Percentiles rank a stretch among this genome's conserved stretches.
These are phyloP conservation scores for Claviceps arundinis DNA, from an alignment of 2,329 filamentous ascomycete species.

Conservation along the genomic window DNA sequence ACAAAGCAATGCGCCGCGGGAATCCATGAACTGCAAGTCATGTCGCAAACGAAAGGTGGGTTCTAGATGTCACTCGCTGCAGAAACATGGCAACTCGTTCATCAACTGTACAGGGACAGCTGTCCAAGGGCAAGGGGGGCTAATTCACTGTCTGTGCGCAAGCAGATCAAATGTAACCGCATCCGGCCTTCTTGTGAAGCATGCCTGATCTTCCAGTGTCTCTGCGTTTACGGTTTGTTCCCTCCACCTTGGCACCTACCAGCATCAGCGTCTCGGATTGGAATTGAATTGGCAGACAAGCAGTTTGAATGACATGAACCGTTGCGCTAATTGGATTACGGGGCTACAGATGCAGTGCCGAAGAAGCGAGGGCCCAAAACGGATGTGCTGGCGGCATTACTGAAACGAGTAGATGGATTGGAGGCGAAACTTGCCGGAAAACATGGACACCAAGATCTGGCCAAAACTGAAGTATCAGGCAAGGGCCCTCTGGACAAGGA, in stretches of 20 bases:
- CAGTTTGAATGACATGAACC: too few species aligned
- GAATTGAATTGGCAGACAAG: too few species aligned
- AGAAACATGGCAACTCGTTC: too few species aligned
- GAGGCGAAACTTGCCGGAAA: slow-evolving; percentile 67
- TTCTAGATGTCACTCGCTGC: neutral
- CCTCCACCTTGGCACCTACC: neutral
- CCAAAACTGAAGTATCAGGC: slow-evolving; percentile 1
- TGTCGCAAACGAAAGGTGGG: slow-evolving; percentile 81
- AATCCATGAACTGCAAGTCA: slow-evolving; percentile 93
- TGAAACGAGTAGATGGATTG: slow-evolving; percentile 75
- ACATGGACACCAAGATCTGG: slow-evolving; percentile 25
- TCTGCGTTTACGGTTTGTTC: slow-evolving; percentile 72
- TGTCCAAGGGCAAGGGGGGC: neutral
- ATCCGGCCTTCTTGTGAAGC: slow-evolving; percentile 75
- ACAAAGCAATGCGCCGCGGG: slow-evolving; percentile 61
- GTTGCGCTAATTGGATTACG: neutral
- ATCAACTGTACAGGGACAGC: neutral
- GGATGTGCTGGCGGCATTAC: slow-evolving; percentile 69
- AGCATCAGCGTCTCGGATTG: too few species aligned
- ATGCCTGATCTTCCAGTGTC: slow-evolving; percentile 78
- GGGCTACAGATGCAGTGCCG: slow-evolving; percentile 58
- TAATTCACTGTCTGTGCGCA: neutral
- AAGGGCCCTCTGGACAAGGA: neutral
- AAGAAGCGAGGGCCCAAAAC: slow-evolving; percentile 87
- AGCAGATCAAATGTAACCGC: slow-evolving; percentile 82